Evolutionary conservation across 2,329 filamentous ascomycete genomes (phyloP).

Genomic region (Trichophyton equinum): DNA sequence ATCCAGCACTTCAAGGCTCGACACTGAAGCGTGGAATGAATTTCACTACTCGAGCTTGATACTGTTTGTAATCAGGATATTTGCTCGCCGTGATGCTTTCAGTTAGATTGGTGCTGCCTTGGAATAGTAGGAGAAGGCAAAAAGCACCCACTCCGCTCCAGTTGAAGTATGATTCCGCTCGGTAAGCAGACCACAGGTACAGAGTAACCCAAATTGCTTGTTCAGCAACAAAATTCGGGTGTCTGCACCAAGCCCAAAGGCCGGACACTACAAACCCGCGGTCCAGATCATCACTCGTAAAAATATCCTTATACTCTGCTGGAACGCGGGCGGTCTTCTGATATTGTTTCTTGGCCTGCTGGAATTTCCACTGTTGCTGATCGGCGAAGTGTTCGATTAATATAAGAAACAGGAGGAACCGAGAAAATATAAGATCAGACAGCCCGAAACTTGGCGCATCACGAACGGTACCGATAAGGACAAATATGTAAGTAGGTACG

Average conservation of each 20-base stretch:
- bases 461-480: slow-evolving; percentile 57
- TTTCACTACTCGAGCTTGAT: slow-evolving; percentile 69
- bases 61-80: slow-evolving; percentile 76
- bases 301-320: slow-evolving; percentile 36
- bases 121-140: slow-evolving; percentile 67
- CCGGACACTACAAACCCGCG: slow-evolving; percentile 78
- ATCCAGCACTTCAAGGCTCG: not conserved
- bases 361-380: slow-evolving; percentile 85
- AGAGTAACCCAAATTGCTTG: slow-evolving; percentile 79
- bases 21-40: slow-evolving; percentile 53
- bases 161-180: slow-evolving; percentile 57
- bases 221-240: slow-evolving; percentile 91
- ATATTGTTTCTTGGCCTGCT: slow-evolving; percentile 68
- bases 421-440: slow-evolving; percentile 47
- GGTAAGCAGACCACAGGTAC: slow-evolving; percentile 77
- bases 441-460: slow-evolving; percentile 41
- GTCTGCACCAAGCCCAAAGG: slow-evolving; percentile 75
- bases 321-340: slow-evolving; percentile 59
- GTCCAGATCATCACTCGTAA: slow-evolving; percentile 63
- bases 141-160: slow-evolving; percentile 65
- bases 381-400: slow-evolving; percentile 71
- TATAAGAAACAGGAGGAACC: slow-evolving; percentile 44
- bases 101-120: slow-evolving; percentile 77
- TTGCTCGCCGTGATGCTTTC: slow-evolving; percentile 69
- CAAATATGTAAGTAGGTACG: slow-evolving; percentile 63